These are phyloP conservation scores for Chaetomium tenue DNA, from an alignment of 495 filamentous ascomycete genomes.

Conservation along the genomic window DNA sequence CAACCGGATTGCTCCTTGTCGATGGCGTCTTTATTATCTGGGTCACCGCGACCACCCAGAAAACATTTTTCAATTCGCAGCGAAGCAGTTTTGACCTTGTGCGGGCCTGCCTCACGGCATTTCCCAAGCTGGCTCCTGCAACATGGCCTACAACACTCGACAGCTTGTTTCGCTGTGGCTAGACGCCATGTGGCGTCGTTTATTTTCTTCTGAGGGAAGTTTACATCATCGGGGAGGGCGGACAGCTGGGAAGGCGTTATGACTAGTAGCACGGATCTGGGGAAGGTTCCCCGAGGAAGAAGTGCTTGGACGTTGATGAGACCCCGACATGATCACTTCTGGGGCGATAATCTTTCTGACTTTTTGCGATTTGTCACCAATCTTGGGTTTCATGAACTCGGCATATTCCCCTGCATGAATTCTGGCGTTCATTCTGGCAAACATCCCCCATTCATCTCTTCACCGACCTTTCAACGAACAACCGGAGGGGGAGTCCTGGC, in stretches of 20 bases:
- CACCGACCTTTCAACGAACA: not conserved
- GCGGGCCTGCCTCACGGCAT: not conserved
- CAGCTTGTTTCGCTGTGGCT: not conserved
- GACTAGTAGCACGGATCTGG: conserved; percentile 6
- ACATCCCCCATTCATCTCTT: not conserved
- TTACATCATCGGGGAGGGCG: conserved; percentile 7
- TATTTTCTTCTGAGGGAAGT: conserved; percentile 16
- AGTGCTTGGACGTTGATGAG: conserved; percentile 12
- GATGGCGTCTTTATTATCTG: conserved; percentile 2
- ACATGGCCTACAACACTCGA: not conserved
- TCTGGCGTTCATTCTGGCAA: conserved; percentile 12
- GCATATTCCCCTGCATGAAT: conserved; percentile 14
- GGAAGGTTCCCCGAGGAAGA: not conserved
- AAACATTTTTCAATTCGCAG: not conserved
- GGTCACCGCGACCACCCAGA: not conserved
- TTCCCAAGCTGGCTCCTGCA: not conserved
- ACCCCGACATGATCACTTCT: conserved; percentile 6
- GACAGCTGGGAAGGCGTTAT: conserved; percentile 17
- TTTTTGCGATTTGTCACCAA: conserved; percentile 16
- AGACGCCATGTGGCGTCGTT: not conserved
- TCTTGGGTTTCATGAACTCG: conserved; percentile 19
- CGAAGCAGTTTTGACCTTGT: not conserved
- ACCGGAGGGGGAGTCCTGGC: not conserved
- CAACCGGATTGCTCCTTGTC: conserved; percentile 15
- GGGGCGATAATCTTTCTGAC: conserved; percentile 17